These are phyloP conservation scores for Sutorius eximius DNA, from an alignment of 1,284 basidiomycete genomes.

Conservation along the genomic window DNA sequence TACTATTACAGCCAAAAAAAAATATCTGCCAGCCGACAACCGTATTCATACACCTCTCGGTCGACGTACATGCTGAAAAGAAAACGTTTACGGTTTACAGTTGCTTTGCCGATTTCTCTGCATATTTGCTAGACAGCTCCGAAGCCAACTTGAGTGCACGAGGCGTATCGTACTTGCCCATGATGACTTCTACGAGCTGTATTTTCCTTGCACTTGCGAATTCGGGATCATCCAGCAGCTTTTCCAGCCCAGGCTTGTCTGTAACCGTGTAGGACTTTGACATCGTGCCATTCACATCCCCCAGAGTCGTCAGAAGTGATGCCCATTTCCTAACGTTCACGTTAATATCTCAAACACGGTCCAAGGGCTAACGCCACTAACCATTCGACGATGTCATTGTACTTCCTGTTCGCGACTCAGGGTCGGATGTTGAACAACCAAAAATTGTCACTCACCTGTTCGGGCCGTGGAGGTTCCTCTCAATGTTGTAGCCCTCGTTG, in stretches of 20 bases:
- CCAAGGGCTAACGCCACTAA: slow-evolving; percentile 12
- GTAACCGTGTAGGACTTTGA: slow-evolving; percentile 67
- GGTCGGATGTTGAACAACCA: slow-evolving; percentile 20
- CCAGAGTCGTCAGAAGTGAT: slow-evolving; percentile 56
- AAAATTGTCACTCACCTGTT: slow-evolving; percentile 32
- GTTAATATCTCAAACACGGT: slow-evolving; percentile 6
- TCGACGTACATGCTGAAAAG: neutral
- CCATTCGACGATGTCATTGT: slow-evolving; percentile 76
- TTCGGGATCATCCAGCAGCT: slow-evolving; percentile 55
- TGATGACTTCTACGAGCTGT: slow-evolving; percentile 78
- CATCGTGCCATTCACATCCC: slow-evolving; percentile 51
- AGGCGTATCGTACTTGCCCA: slow-evolving; percentile 75
- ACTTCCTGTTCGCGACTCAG: slow-evolving; percentile 50
- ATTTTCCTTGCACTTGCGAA: slow-evolving; percentile 66
- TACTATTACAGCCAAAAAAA: too few species aligned
- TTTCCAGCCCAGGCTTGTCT: slow-evolving; percentile 63
- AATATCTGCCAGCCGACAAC: too few species aligned
- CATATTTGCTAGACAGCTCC: slow-evolving; percentile 39
- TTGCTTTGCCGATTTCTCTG: slow-evolving; percentile 19
- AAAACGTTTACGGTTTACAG: slow-evolving; percentile 7
- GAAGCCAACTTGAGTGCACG: slow-evolving; percentile 54
- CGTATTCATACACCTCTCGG: slow-evolving; percentile 3
- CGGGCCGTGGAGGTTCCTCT: slow-evolving; percentile 75
- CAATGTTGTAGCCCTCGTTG: slow-evolving; percentile 89
- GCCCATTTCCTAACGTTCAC: slow-evolving; percentile 51